Evolutionary conservation across 1,139 yeast species (phyloP), one percentile per base, ranked within the genome.

Genomic region (Ogataea hybrid): DNA sequence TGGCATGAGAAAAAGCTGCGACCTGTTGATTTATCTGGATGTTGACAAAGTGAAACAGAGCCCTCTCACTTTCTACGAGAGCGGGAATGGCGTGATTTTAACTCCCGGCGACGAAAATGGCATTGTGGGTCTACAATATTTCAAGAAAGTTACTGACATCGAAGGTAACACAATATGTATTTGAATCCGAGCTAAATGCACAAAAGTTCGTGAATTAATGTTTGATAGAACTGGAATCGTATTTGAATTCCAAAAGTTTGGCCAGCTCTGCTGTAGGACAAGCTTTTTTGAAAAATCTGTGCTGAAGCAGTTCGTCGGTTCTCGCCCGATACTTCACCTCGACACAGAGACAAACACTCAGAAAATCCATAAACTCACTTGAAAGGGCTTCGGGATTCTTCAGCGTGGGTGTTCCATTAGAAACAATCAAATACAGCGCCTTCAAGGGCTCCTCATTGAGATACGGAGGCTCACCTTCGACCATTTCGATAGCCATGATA

Each of bases 401-500:
- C 57, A 92, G 71, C 63, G 89, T 89, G 31, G 98, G 98, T 1
- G 98, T 92, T 47, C 98, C 98, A 60, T 89, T 90, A 1, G 97
- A 87, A 11, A 97, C 97, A 70, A 92, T 92, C 57, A 92, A 69
- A 63, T 88, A 92, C 44, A 87, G 69, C 0, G 95, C 95, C 63
- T 83, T 84, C 58, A 87, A 69, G 10, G 97, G 98, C 64, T 90
- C 97, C 63, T 92, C 98, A 62, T 92, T 92, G 61, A 92, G 71
- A 61, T 92, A 92, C 23, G 98, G 98, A 8, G 98, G 98, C 62
- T 92, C 98, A 18, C 96, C 94, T 67, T 92, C 98, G 51, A 92
- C 84, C 97, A 92, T 90, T 67, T 92, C 98, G 56, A 92, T 92
- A 2, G 96, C 86, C 97, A 92, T 94, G 53, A 92, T 92, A 51